Evolutionary conservation across 1,284 basidiomycete species (phyloP).

Genomic region (Phellinidium pouzarii): DNA sequence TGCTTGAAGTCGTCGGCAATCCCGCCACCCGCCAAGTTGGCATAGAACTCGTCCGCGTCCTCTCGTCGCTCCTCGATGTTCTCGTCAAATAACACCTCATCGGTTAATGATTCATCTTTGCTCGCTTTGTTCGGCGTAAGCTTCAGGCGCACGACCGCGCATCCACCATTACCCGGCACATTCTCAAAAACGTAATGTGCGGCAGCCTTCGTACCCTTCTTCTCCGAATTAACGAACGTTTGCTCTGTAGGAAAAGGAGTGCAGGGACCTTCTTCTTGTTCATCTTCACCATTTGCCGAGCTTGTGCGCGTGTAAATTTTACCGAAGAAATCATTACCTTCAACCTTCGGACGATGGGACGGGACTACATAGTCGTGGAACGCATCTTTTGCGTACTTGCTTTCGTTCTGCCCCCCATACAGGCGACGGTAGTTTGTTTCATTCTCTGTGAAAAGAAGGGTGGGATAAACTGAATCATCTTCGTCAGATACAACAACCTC

Average conservation of each 20-base stretch:
- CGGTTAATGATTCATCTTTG: conserved; percentile 75
- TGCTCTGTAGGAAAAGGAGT: conserved; percentile 42
- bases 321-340: conserved; percentile 27
- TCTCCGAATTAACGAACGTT: conserved; percentile 79
- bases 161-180: conserved; percentile 88
- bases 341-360: conserved; percentile 60
- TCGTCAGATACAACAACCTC: conserved; percentile 53
- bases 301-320: conserved; percentile 45
- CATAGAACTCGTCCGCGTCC: conserved; percentile 96
- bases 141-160: conserved; percentile 92
- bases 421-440: conserved; percentile 93
- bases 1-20: conserved; percentile 90
- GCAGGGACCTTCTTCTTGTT: conserved; percentile 40
- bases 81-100: conserved; percentile 88
- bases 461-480: conserved; percentile 63
- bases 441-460: conserved; percentile 91
- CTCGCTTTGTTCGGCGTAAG: conserved; percentile 74
- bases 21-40: conserved; percentile 69
- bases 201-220: conserved; percentile 86
- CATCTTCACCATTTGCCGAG: conserved; percentile 29
- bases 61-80: conserved; percentile 81
- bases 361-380: conserved; percentile 97
- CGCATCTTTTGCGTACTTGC: conserved; percentile 90
- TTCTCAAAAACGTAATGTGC: conserved; percentile 87
- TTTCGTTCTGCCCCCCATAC: conserved; percentile 82